Percentiles rank a stretch among this genome's conserved stretches.
These are phyloP conservation scores for Marchantia paleacea DNA, from an alignment of 225 moss, liverwort and hornwort species.

Conservation along the genomic window DNA sequence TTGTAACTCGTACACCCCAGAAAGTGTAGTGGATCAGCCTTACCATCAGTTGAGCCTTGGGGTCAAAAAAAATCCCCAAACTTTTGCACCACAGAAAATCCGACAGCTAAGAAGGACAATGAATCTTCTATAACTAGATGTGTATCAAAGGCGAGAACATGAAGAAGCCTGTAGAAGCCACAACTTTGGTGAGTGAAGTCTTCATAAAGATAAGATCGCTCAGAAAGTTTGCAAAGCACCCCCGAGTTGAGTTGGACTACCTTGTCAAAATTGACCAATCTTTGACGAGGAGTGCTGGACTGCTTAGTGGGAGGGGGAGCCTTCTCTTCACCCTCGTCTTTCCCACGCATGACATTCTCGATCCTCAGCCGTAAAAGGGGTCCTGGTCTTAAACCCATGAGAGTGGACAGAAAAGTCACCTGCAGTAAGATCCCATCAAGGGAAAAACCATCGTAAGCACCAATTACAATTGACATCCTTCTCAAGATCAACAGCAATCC, in stretches of 20 bases:
- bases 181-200: background rate
- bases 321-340: constrained; percentile 84
- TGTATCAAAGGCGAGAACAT: no score
- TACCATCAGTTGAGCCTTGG: no score
- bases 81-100: no score
- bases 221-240: background rate
- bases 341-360: constrained; percentile 72
- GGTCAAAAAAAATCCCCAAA: no score
- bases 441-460: background rate
- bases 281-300: constrained; percentile 21
- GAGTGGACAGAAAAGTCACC: constrained; percentile 76
- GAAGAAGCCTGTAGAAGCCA: background rate
- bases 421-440: constrained; percentile 20
- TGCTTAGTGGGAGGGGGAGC: constrained; percentile 44
- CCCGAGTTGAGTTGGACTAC: background rate
- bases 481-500: background rate
- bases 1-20: background rate
- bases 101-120: no score
- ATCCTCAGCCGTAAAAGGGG: constrained; percentile 64
- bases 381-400: constrained; percentile 77
- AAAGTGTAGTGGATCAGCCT: no score
- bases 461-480: no score
- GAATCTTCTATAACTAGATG: no score
- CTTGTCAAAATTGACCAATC: constrained; percentile 26
- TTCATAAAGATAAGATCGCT: background rate